These are phyloP conservation scores for Sclerotinia subarctica DNA, from an alignment of 2,329 filamentous ascomycete species.

Conservation along the genomic window DNA sequence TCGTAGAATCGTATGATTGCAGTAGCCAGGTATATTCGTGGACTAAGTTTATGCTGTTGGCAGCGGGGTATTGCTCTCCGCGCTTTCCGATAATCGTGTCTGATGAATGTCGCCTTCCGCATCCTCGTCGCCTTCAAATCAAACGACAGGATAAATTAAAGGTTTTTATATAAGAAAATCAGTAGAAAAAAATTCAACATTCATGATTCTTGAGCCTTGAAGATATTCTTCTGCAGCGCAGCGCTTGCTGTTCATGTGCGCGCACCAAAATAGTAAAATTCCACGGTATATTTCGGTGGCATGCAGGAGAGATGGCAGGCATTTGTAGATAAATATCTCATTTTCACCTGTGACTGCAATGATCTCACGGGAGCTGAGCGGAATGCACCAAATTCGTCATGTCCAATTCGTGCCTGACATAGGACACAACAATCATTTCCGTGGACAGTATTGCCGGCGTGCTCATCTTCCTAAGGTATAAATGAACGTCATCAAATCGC, in stretches of 20 bases:
- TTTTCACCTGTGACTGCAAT: background rate
- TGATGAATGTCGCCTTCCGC: background rate
- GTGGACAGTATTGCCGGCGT: too few relatives aligned
- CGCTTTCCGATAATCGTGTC: too few relatives aligned
- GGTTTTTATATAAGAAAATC: background rate
- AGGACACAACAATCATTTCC: background rate
- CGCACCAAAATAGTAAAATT: background rate
- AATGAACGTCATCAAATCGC: background rate
- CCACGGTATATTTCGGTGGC: background rate
- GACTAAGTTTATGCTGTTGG: background rate
- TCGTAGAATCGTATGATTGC: background rate
- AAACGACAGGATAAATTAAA: background rate
- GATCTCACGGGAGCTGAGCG: background rate
- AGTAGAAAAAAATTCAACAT: background rate
- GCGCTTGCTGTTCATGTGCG: background rate
- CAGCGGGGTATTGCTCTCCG: background rate
- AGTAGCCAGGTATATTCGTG: too few relatives aligned
- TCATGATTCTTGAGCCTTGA: background rate
- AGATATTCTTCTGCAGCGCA: background rate
- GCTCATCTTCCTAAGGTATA: too few relatives aligned
- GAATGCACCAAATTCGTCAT: background rate
- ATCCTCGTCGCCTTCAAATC: background rate
- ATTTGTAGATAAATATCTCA: background rate
- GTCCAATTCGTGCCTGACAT: background rate
- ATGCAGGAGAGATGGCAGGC: background rate